Evolutionary conservation across 1,284 basidiomycete species (phyloP).

Genomic region (Kalmanozyma brasiliensis): DNA sequence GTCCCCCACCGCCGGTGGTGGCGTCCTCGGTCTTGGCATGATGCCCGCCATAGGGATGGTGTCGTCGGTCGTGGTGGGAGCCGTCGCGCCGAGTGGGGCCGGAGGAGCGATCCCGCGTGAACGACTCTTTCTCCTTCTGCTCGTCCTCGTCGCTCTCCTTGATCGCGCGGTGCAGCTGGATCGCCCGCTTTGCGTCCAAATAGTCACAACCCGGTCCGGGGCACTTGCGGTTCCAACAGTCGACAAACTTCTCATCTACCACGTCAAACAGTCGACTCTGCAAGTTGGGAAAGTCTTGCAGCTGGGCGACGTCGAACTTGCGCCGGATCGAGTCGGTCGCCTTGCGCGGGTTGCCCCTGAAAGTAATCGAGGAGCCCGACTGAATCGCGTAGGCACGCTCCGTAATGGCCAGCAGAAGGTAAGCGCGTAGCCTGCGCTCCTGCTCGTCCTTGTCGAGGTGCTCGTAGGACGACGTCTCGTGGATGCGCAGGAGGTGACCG

Average conservation of each 20-base stretch:
- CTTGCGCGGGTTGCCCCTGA: constrained; percentile 54
- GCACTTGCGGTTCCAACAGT: constrained; percentile 60
- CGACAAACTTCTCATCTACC: constrained; percentile 62
- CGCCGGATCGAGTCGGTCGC: constrained; percentile 44
- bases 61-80: constrained; percentile 1
- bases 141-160: constrained; percentile 46
- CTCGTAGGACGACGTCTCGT: constrained; percentile 59
- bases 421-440: constrained; percentile 57
- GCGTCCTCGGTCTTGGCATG: constrained; percentile 15
- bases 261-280: constrained; percentile 48
- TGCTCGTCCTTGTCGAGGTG: constrained; percentile 58
- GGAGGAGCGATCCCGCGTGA: constrained; percentile 16
- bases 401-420: constrained; percentile 64
- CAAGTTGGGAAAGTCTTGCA: constrained; percentile 56
- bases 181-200: constrained; percentile 39
- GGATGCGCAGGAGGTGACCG: constrained; percentile 58
- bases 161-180: constrained; percentile 52
- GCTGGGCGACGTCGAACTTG: constrained; percentile 47
- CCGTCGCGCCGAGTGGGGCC: constrained; percentile 14
- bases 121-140: constrained; percentile 36
- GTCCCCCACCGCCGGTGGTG: neutral
- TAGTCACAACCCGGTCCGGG: constrained; percentile 48
- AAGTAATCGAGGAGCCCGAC: constrained; percentile 49
- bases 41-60: constrained; percentile 25
- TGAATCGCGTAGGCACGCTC: constrained; percentile 61